Percentiles rank a stretch among this genome's conserved stretches.
phyloP scores from a whole-genome alignment of 768 basidiomycete species.

The Antrodiella citrinella region DNA sequence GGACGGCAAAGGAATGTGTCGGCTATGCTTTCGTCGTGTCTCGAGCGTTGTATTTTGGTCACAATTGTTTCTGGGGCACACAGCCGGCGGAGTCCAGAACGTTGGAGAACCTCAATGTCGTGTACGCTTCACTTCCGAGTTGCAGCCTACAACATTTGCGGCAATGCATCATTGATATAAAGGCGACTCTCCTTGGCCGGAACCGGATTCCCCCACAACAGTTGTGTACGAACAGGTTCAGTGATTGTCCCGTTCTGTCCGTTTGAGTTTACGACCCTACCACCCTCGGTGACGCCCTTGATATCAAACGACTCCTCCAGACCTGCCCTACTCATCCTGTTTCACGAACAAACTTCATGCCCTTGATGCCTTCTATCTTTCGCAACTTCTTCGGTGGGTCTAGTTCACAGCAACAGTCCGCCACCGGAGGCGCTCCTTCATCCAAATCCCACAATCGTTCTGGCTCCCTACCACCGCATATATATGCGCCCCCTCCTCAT shows the following conservation, averaged over 20 bases:
- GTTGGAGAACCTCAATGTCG: not conserved
- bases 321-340: not conserved
- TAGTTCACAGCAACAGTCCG: slow-evolving; percentile 15
- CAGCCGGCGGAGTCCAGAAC: not conserved
- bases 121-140: not conserved
- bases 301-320: not conserved
- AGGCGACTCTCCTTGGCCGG: not conserved
- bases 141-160: not conserved
- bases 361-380: slow-evolving; percentile 40
- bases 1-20: slow-evolving; percentile 1
- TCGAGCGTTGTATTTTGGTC: not conserved
- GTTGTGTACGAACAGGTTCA: not conserved
- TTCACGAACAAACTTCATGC: slow-evolving; percentile 3
- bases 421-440: slow-evolving; percentile 6
- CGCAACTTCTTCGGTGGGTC: slow-evolving; percentile 38
- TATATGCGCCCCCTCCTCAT: slow-evolving; percentile 15
- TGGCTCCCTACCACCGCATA: slow-evolving; percentile 25
- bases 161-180: not conserved
- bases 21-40: slow-evolving; percentile 1
- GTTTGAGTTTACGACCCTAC: not conserved
- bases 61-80: not conserved
- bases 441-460: slow-evolving; percentile 38
- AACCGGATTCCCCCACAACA: not conserved
- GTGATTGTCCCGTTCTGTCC: not conserved
- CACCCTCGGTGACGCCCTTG: not conserved